Base-by-base conservation (phyloP, 768 basidiomycete genomes). In the Pulveroboletus sp. region DNA sequence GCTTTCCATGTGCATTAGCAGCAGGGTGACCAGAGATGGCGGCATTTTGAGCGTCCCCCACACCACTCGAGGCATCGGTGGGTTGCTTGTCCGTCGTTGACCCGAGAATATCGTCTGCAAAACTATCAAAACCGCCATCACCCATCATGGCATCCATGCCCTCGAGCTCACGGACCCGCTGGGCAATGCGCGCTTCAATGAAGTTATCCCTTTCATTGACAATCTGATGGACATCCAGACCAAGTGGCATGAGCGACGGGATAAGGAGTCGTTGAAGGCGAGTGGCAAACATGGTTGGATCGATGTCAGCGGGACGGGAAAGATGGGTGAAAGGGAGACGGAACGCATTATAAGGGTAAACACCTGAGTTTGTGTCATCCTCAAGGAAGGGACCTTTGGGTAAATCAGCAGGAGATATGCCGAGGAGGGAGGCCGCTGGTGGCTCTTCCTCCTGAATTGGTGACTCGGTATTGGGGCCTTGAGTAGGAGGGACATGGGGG, bases 341-440 rank as follows among this genome's bases (percentile, higher is more conserved):
- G 64, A 82, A 94, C 17, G 93, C 85, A 66, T 95, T 95, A 73
- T 93, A 94, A 3, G 93, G 93, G 60, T 94, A 93, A 51, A 94
- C 84, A 36, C 82, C 80, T 0, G 91, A 93, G 50, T 80, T 75
- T 46, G 79, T 72, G 64, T 94, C 82, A 63, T 88, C 86, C 53
- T 95, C 92, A 28, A 89, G 73, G 69, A 82, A 84, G 6, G 82
- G 81, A 0, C 83, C 86, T 55, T 86, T 86, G 24, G 89, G 84
- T 40, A 84, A 63, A 54, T 86, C 81, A 3, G 77, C 71, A 8
- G 78, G 70, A 47, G 83, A 77, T 6, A 80, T 68, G 32, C 75
- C 64, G 7, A 70, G 54, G 10, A 42, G 53, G 1, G 54, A n/a
- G 1, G 65, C 55, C 11, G 74, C 68, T 10, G 73, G 63, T 1